These are phyloP conservation scores for Adiantum capillusveneris DNA, from an alignment of 75 land plant genomes.

Conservation along the genomic window DNA sequence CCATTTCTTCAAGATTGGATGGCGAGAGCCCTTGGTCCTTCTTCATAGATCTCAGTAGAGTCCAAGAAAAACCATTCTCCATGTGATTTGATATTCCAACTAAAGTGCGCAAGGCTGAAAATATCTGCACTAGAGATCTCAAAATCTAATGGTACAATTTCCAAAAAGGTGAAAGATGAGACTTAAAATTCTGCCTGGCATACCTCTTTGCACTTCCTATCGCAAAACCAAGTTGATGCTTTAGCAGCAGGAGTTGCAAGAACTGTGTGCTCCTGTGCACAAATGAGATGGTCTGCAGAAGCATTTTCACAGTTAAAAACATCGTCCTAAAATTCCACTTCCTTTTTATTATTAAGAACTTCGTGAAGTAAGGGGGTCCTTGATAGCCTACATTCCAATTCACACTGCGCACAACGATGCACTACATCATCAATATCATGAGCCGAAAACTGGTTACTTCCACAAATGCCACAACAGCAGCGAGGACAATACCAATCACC, in stretches of 20 bases:
- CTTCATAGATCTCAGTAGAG: constrained; percentile 24
- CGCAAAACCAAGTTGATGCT: background rate
- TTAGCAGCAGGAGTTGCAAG: background rate
- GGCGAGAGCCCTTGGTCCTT: constrained; percentile 10
- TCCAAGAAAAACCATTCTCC: constrained; percentile 30
- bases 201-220: background rate
- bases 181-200: no score
- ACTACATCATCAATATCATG: constrained; percentile 14
- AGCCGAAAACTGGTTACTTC: constrained; percentile 29
- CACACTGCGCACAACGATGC: constrained; percentile 76
- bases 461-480: constrained; percentile 79
- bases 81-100: constrained; percentile 20
- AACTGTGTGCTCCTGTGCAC: background rate
- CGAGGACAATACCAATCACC: constrained; percentile 87
- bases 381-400: constrained; percentile 54
- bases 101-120: constrained; percentile 17
- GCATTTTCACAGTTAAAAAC: background rate
- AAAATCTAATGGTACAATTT: background rate
- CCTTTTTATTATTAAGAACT: no score
- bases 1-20: constrained; percentile 29
- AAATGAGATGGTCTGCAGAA: constrained; percentile 4
- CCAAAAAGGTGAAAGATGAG: no score
- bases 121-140: constrained; percentile 13
- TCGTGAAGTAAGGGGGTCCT: background rate
- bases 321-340: no score